Conservation (phyloP, 176 grass and related monocot species). For the Dactylis glomerata region DNA sequence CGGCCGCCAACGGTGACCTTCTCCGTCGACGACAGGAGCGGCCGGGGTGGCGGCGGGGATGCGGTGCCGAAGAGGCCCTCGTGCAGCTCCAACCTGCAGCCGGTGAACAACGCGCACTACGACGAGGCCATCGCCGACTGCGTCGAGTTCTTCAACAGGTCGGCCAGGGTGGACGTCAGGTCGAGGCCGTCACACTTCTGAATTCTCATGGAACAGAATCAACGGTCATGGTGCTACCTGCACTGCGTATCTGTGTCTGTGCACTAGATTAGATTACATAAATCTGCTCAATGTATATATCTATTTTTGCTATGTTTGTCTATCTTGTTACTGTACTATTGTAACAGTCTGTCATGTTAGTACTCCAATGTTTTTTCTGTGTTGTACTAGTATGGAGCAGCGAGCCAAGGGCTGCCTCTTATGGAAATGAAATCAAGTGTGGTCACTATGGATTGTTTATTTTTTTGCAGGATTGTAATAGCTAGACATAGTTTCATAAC, state of each 20-base stretch:
- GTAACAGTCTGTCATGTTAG: background rate
- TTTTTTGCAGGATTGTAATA: too few species aligned
- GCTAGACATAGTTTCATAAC: too few species aligned
- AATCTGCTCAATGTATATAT: background rate
- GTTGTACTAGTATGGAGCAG: background rate
- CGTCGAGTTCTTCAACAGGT: constrained; percentile 87
- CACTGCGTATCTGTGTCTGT: background rate
- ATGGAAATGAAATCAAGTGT: background rate
- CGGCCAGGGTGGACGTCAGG: constrained; percentile 46
- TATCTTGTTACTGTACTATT: background rate
- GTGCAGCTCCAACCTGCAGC: constrained; percentile 63
- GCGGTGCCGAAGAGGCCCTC: constrained; percentile 44
- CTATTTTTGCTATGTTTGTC: background rate
- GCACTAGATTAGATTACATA: background rate
- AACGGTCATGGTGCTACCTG: background rate
- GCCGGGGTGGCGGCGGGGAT: background rate
- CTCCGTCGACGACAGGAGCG: background rate
- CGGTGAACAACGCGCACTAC: constrained; percentile 71
- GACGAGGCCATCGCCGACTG: constrained; percentile 92
- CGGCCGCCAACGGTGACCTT: constrained; percentile 56
- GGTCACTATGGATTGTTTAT: too few species aligned
- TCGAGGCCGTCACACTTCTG: background rate
- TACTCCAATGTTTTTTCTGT: background rate
- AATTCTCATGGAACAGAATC: background rate
- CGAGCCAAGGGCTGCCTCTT: background rate